These are phyloP conservation scores for Lentinula sp. DNA, from an alignment of 768 basidiomycete species.

Conservation along the genomic window DNA sequence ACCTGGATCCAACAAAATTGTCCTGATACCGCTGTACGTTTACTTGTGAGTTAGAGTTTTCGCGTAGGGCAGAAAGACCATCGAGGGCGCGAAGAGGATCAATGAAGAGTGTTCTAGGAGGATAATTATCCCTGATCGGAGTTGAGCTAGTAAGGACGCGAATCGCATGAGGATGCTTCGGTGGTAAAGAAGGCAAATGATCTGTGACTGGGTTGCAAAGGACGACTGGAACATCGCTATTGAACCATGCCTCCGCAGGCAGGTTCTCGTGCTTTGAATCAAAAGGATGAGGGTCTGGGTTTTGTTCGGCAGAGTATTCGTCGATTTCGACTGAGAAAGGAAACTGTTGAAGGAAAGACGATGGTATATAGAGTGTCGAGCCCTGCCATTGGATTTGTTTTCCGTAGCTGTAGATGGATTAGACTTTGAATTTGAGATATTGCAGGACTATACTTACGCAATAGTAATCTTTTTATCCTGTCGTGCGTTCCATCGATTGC, in stretches of 20 bases:
- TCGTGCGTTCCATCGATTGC: slow-evolving; percentile 41
- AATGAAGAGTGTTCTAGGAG: slow-evolving; percentile 14
- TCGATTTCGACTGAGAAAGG: slow-evolving; percentile 40
- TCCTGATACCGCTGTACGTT: slow-evolving; percentile 63
- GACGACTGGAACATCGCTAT: slow-evolving; percentile 47
- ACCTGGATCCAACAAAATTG: slow-evolving; percentile 50
- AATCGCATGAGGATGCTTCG: slow-evolving; percentile 34
- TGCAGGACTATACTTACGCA: slow-evolving; percentile 25
- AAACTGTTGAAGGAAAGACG: slow-evolving; percentile 54
- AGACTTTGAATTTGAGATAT: slow-evolving; percentile 23
- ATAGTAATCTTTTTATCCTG: slow-evolving; percentile 26
- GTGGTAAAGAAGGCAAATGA: slow-evolving; percentile 30
- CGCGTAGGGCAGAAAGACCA: slow-evolving; percentile 43
- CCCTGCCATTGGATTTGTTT: not conserved
- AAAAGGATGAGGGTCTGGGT: not conserved
- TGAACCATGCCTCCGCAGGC: not conserved
- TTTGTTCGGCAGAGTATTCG: slow-evolving; percentile 23
- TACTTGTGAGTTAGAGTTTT: slow-evolving; percentile 30
- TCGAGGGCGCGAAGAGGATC: slow-evolving; percentile 56
- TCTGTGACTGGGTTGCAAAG: slow-evolving; percentile 56
- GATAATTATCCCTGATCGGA: slow-evolving; percentile 14
- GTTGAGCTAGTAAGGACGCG: slow-evolving; percentile 32
- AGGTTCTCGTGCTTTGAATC: not conserved
- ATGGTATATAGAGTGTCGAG: slow-evolving; percentile 27
- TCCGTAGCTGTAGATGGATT: not conserved